Evolutionary conservation across 176 grass and related monocot genomes (phyloP), one percentile per base, ranked within the genome.

Genomic region (Areca catechu): DNA sequence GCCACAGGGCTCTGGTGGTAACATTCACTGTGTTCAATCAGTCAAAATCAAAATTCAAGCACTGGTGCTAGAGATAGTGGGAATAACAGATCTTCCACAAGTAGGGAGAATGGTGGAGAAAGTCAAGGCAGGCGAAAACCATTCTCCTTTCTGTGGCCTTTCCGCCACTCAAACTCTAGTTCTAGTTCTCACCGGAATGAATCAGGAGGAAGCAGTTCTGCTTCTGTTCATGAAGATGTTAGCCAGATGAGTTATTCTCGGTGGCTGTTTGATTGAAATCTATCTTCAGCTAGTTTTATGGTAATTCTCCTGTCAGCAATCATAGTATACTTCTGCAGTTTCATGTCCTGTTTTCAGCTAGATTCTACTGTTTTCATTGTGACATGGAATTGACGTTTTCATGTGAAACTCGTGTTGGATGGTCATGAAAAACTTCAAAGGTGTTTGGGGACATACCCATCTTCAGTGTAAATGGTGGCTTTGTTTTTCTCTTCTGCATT

Each of bases 101-200:
- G 66, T 63, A 43, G 34, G 34, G 55, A 61, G 25, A 49, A 57
- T 16, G 67, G 16, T 12, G 20, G 63, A 0, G 68, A 63, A 23
- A 72, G 22, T 66, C 88, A 65, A 48, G 54, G 53, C 54, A 80
- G 34, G 27, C 61, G 28, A 34, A 58, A 60, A 61, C 20, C 56
- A 9, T 80, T 70, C 65, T 85, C 93, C 4, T 81, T 71, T 69
- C 62, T 74, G 20, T 88, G 84, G 84, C 87, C 84, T 22, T 88
- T 83, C 53, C 76, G 63, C 54, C 61, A 56, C 5, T 77, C 83
- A 16, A 64, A 21, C 43, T 57, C 71, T n/a, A 51, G 30, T 55
- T 68, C 80, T 3, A 61, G 60, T 54, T 49, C 76, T 51, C 61
- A 69, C 27, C 59, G 73, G 53, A 50, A 69, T 3, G 60, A 75